phyloP scores from a whole-genome alignment of 495 filamentous ascomycete genomes.

The Halenospora varia region DNA sequence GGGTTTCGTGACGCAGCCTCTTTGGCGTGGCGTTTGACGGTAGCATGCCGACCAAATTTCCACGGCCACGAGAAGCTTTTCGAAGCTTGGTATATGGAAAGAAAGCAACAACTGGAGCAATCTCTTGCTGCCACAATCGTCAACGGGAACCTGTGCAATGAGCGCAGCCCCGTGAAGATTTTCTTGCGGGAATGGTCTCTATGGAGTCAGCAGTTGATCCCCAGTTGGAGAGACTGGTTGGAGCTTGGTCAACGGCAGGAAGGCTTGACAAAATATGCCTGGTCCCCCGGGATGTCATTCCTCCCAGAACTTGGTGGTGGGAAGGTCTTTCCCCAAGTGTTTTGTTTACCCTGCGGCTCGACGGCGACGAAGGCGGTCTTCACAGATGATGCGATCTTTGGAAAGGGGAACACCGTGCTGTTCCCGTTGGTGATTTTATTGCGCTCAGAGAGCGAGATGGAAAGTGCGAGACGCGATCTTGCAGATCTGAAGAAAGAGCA shows the following conservation, averaged over 20 bases:
- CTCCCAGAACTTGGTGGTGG: conserved; percentile 28
- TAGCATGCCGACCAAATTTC: too few species aligned
- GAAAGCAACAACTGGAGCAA: conserved; percentile 36
- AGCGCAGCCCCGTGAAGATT: conserved; percentile 23
- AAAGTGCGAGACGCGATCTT: too few species aligned
- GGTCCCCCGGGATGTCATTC: conserved; percentile 31
- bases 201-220: conserved; percentile 23
- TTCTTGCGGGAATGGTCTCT: conserved; percentile 35
- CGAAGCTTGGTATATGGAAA: conserved; percentile 33
- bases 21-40: conserved; percentile 48
- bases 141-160: conserved; percentile 34
- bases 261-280: conserved; percentile 27
- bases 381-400: conserved; percentile 19
- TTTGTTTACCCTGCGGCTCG: background rate
- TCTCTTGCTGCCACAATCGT: conserved; percentile 32
- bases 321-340: conserved; percentile 32
- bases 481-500: too few species aligned
- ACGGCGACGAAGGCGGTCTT: background rate
- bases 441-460: too few species aligned
- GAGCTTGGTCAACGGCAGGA: conserved; percentile 27
- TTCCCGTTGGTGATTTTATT: too few species aligned
- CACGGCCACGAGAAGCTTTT: too few species aligned
- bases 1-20: conserved; percentile 34
- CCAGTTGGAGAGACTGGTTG: conserved; percentile 24
- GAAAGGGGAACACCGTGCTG: too few species aligned